Evolutionary conservation across 495 filamentous ascomycete species (phyloP), one percentile per base, ranked within the genome.

Genomic region (Penicillium goetzii): DNA sequence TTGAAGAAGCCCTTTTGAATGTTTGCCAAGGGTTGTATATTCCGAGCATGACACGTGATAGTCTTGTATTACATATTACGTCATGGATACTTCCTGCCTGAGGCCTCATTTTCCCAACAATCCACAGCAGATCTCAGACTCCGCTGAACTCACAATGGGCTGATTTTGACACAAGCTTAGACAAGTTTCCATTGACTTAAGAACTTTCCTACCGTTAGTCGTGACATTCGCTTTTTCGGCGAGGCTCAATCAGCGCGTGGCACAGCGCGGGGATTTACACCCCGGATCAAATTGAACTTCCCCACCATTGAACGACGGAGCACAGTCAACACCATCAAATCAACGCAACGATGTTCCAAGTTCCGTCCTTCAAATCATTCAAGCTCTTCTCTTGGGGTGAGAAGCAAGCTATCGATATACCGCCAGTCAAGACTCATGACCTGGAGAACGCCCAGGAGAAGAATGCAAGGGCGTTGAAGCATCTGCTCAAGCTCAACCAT

Each of bases 401-500:
- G 19, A 65, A 68, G 17, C 68, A 74, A 25, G 68, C 78, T 52
- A 89, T 93, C 65, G 79, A 89, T 59, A 71, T 98, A 23, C 80
- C 89, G 7, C 79, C 89, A 0, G 89, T 94, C 41, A 79, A 90
- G 56, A 79, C 89, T 56, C 85, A 94, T 77, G 86, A 89, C 71
- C 84, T 96, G 57, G 95, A 98, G 73, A 89, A 85, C 8, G 83
- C 85, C 21, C 81, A 86, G 10, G 92, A 93, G 61, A 96, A 92
- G 75, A 80, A 89, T 32, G 86, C 90, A 12, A 78, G 94, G 62
- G 91, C 91, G 5, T 82, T 99, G 57, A 97, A 95, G 74, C 92
- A 98, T 73, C 81, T 98, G 15, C 71, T 99, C 36, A 88, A 88
- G 67, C 86, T 93, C 28, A 98, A 99, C 74, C 96, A 99, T 80